These are phyloP conservation scores for Candida lessepsii DNA, from an alignment of 805 yeast genomes.

Conservation along the genomic window DNA sequence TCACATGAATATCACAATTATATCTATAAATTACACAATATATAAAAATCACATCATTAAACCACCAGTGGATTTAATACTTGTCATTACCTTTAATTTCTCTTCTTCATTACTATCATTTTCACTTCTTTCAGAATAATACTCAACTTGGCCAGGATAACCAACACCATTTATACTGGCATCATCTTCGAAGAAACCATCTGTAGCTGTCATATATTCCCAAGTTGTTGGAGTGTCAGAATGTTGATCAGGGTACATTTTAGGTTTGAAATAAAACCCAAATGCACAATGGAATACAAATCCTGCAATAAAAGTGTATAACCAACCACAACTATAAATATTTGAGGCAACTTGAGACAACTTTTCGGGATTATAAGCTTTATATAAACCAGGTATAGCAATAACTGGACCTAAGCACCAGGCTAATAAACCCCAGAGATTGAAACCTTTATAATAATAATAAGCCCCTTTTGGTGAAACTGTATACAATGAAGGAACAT, in stretches of 20 bases:
- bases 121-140: slow-evolving; percentile 11
- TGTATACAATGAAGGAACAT: slow-evolving; percentile 17
- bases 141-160: slow-evolving; percentile 13
- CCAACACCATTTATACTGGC: slow-evolving; percentile 16
- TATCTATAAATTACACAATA: not conserved
- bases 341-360: slow-evolving; percentile 13
- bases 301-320: slow-evolving; percentile 14
- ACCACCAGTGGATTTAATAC: slow-evolving; percentile 16
- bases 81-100: slow-evolving; percentile 15
- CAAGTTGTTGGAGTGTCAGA: slow-evolving; percentile 15
- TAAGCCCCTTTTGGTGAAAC: slow-evolving; percentile 11
- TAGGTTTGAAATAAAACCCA: slow-evolving; percentile 15
- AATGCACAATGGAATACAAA: slow-evolving; percentile 12
- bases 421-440: slow-evolving; percentile 15
- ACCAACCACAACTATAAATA: slow-evolving; percentile 16
- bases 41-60: slow-evolving; percentile 12
- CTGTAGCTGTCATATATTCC: slow-evolving; percentile 17
- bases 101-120: slow-evolving; percentile 12
- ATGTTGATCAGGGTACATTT: slow-evolving; percentile 14
- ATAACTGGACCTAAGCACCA: slow-evolving; percentile 14
- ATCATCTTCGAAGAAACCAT: slow-evolving; percentile 18
- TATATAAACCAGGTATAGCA: slow-evolving; percentile 16
- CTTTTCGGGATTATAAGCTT: slow-evolving; percentile 13
- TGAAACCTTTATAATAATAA: slow-evolving; percentile 15
- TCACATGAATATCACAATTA: too few species aligned